A percentile compares a stretch with the other conserved stretches of the same genome.
These are phyloP conservation scores for Talaromyces islandicus DNA, from an alignment of 2,329 filamentous ascomycete genomes.

Conservation along the genomic window DNA sequence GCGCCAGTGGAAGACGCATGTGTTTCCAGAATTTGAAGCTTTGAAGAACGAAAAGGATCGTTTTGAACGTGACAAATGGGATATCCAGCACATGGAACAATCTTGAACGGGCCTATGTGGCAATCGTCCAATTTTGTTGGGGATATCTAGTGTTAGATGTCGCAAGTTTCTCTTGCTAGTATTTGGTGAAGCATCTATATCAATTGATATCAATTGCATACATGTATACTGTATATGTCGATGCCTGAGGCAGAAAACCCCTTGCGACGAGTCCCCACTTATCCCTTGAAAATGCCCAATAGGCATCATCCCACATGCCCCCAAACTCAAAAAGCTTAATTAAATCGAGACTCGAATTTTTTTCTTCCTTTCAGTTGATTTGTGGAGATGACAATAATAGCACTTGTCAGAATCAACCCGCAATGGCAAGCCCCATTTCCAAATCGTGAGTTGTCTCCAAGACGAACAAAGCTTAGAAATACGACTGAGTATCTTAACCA, in stretches of 20 bases:
- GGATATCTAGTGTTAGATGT: background rate
- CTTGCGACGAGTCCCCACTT: background rate
- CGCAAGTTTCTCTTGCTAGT: background rate
- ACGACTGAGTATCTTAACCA: background rate
- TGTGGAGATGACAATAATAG: background rate
- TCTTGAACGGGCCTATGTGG: background rate
- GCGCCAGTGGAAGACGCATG: constrained; percentile 1
- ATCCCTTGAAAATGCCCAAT: background rate
- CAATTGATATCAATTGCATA: no score
- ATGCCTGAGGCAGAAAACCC: background rate
- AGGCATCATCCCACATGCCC: background rate
- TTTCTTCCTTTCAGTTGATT: background rate
- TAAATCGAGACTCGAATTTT: background rate
- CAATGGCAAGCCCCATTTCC: background rate
- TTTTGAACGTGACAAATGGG: background rate
- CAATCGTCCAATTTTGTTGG: background rate
- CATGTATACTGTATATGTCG: background rate
- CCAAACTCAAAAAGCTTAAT: background rate
- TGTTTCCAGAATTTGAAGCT: background rate
- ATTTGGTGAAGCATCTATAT: background rate
- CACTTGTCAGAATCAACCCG: background rate
- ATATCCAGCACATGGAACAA: background rate
- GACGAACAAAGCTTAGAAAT: background rate
- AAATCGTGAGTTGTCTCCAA: background rate
- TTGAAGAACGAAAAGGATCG: background rate